Base-by-base conservation (phyloP, 2,329 filamentous ascomycete genomes). In the Aspergillus eucalypticola region DNA sequence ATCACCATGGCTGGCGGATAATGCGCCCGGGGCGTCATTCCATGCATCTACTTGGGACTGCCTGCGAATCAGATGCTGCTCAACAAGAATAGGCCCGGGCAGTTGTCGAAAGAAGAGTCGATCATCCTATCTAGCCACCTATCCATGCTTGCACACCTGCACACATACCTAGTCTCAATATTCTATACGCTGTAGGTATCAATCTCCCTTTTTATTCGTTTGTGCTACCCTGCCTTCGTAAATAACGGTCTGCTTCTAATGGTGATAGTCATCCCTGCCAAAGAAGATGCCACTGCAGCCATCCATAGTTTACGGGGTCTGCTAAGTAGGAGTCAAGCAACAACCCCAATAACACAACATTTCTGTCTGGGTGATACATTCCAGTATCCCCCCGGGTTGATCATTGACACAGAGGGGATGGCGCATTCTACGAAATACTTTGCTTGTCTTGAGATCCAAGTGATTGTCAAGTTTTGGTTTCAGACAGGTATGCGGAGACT, bases 1-100 rank as follows among this genome's bases (percentile, higher is more conserved):
- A 42, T 49, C 54, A 21, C 19, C 27, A 49, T 46, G 42, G 51
- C 39, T 46, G 39, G 41, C 41, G 48, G 38, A 60, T 56, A 52
- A 55, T 61, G 57, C 48, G 59, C 56, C 42, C 49, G 39, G 50
- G 46, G 59, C 56, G 59, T 54, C 53, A 44, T 44, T 44, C 38
- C 23, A 29, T 54, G 52, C 41, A 32, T 32, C 39, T 17, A 42
- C 41, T 44, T 44, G n/a, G n/a, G n/a, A 32, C 29, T 19, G 19
- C 39, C 41, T 46, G 53, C 53, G 13, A 54, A 55, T 55, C 53
- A 44, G 53, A 55, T 35, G 25, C 19, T 35, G 6, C 32, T 27
- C 32, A 55, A 55, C 53, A 19, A 21, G 25, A 17, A 42, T 44
- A 55, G 53, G 53, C 23, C 53, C 39, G 53, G 46, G 41, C 53